Conservation (phyloP, 2,329 filamentous ascomycete species). For the Colletotrichum sp. region DNA sequence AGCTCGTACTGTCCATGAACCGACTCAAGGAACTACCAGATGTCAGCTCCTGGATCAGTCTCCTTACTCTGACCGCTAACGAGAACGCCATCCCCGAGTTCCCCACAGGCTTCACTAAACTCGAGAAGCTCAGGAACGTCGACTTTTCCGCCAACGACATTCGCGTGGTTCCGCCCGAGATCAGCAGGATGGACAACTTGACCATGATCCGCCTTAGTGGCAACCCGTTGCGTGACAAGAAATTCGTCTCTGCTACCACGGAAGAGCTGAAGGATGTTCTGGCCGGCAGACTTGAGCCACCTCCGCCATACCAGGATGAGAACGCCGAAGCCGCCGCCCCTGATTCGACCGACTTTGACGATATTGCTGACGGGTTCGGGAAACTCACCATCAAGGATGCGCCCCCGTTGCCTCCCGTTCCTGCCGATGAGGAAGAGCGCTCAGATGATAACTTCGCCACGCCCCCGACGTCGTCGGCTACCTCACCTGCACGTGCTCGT, state of each 20-base stretch:
- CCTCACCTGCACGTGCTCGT: constrained; percentile 53
- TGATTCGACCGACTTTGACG: constrained; percentile 33
- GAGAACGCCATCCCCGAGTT: constrained; percentile 81
- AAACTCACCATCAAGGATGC: constrained; percentile 11
- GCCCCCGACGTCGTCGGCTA: constrained; percentile 58
- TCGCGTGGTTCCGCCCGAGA: constrained; percentile 72
- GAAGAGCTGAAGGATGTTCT: constrained; percentile 82
- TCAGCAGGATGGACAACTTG: constrained; percentile 81
- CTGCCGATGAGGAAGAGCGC: constrained; percentile 35
- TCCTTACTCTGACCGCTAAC: constrained; percentile 77
- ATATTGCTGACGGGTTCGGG: constrained; percentile 26
- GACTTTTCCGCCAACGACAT: constrained; percentile 90
- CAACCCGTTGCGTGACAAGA: constrained; percentile 91
- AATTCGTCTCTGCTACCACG: constrained; percentile 79
- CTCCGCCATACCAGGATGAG: constrained; percentile 43
- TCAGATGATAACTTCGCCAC: constrained; percentile 65
- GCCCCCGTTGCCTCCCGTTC: background rate
- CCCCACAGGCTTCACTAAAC: constrained; percentile 74
- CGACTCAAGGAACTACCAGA: constrained; percentile 75
- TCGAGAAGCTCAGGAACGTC: constrained; percentile 73
- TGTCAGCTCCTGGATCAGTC: constrained; percentile 73
- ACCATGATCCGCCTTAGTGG: constrained; percentile 78
- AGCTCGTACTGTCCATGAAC: constrained; percentile 81
- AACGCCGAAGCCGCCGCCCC: constrained; percentile 4
- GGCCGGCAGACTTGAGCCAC: constrained; percentile 67